These are phyloP conservation scores for Tothia fuscella DNA, from an alignment of 2,329 filamentous ascomycete species.

Conservation along the genomic window DNA sequence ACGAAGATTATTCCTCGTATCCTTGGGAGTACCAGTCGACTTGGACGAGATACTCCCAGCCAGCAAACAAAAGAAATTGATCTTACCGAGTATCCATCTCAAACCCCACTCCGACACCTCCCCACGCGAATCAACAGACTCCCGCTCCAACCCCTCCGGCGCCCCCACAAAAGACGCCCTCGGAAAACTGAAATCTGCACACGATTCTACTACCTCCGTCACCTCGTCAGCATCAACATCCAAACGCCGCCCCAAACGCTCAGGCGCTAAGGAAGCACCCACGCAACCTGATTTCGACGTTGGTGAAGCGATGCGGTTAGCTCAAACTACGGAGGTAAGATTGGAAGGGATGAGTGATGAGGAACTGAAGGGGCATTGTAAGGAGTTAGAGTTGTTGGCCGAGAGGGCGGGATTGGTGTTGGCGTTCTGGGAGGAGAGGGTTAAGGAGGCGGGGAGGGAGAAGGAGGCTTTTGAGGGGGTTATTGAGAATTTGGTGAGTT, in stretches of 20 bases:
- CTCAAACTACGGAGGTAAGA: slow-evolving; percentile 73
- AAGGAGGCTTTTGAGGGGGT: slow-evolving; percentile 92
- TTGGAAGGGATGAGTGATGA: slow-evolving; percentile 64
- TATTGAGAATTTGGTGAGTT: slow-evolving; percentile 91
- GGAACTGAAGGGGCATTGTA: slow-evolving; percentile 62
- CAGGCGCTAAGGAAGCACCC: slow-evolving; percentile 40
- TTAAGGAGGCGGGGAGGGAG: slow-evolving; percentile 79
- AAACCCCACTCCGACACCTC: slow-evolving; percentile 34
- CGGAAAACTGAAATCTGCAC: slow-evolving; percentile 24
- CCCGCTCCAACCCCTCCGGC: slow-evolving; percentile 16
- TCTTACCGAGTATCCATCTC: slow-evolving; percentile 60
- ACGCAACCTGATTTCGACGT: slow-evolving; percentile 68
- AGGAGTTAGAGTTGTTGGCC: slow-evolving; percentile 42
- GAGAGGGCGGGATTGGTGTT: slow-evolving; percentile 59
- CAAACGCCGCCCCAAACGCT: slow-evolving; percentile 21
- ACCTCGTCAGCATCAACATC: slow-evolving; percentile 22
- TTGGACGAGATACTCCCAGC: slow-evolving; percentile 94
- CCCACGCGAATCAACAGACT: slow-evolving; percentile 25
- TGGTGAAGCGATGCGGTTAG: slow-evolving; percentile 64
- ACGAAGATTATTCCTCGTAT: slow-evolving; percentile 86
- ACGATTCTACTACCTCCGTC: slow-evolving; percentile 26
- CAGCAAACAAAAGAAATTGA: slow-evolving; percentile 94
- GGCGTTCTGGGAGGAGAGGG: slow-evolving; percentile 77
- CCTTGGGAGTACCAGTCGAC: slow-evolving; percentile 88
- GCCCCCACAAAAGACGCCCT: slow-evolving; percentile 25